A percentile compares a stretch with the other conserved stretches of the same genome.
These are phyloP conservation scores for Neurospora sp. DNA, from an alignment of 495 filamentous ascomycete genomes.

Conservation along the genomic window DNA sequence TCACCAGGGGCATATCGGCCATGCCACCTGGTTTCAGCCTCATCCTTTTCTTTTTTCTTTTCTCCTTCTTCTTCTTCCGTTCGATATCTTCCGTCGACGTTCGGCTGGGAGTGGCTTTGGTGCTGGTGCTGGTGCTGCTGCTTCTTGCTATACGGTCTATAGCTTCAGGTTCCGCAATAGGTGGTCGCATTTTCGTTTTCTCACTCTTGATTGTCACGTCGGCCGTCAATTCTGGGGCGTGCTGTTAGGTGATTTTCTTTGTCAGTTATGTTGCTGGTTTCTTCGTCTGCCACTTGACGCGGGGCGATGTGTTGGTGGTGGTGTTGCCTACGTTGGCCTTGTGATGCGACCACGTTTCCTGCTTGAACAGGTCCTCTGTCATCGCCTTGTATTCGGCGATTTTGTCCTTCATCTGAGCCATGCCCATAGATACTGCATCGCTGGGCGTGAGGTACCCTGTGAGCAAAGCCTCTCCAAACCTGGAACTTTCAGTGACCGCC, in stretches of 20 bases:
- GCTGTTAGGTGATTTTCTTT: not conserved
- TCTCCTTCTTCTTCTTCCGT: not conserved
- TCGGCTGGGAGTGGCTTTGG: not conserved
- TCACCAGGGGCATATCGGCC: not conserved
- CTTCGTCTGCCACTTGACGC: not conserved
- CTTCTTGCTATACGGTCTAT: not conserved
- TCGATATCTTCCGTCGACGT: not conserved
- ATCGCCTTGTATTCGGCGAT: not conserved
- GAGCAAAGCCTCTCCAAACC: slow-evolving; percentile 19
- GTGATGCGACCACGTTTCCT: slow-evolving; percentile 8
- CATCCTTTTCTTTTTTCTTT: not conserved
- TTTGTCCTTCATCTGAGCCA: slow-evolving; percentile 6
- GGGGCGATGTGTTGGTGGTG: not conserved
- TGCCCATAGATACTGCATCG: slow-evolving; percentile 3
- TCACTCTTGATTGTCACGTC: not conserved
- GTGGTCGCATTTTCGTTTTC: not conserved
- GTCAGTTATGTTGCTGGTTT: not conserved
- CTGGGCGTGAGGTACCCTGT: slow-evolving; percentile 9
- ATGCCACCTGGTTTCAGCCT: not conserved
- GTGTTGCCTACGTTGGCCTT: slow-evolving; percentile 9
- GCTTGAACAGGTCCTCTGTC: slow-evolving; percentile 7
- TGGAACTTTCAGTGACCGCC: not conserved
- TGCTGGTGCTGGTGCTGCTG: not conserved
- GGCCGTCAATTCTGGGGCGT: not conserved
- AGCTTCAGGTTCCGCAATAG: not conserved